These are phyloP conservation scores for Phialophora tarda DNA, from an alignment of 2,329 filamentous ascomycete genomes.

Conservation along the genomic window DNA sequence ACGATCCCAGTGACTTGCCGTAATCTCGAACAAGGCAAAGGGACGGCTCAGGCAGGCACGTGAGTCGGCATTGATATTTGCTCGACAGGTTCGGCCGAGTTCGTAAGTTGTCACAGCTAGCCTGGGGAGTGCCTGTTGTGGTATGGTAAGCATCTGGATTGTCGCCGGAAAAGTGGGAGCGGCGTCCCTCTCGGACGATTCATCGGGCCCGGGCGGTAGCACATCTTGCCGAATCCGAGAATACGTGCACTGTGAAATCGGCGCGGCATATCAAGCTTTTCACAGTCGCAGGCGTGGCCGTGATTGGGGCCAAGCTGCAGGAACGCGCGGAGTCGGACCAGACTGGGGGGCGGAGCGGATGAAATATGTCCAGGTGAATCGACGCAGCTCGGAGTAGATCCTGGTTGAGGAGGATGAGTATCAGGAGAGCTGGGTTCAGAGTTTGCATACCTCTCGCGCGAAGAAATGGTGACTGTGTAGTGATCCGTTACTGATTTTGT, in stretches of 20 bases:
- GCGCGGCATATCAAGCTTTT: constrained; percentile 15
- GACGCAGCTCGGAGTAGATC: neutral
- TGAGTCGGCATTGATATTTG: neutral
- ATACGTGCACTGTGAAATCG: constrained; percentile 1
- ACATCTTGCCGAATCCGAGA: constrained; percentile 13
- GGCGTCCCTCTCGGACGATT: constrained; percentile 16
- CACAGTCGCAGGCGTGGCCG: neutral
- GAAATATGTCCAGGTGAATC: neutral
- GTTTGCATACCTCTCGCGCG: neutral
- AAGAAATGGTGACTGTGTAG: neutral
- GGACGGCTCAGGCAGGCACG: constrained; percentile 2
- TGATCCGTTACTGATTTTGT: constrained; percentile 8
- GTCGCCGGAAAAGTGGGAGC: constrained; percentile 4
- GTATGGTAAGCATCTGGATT: constrained; percentile 2
- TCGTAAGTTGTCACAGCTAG: neutral
- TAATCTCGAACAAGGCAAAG: neutral
- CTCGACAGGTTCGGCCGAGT: constrained; percentile 16
- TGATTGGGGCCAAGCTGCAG: constrained; percentile 11
- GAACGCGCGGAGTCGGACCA: constrained; percentile 9
- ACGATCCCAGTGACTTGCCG: neutral
- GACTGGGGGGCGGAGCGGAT: constrained; percentile 16
- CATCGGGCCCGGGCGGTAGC: constrained; percentile 16
- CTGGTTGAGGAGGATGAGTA: neutral
- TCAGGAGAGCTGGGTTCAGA: neutral
- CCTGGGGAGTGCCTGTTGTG: constrained; percentile 3